A percentile compares a stretch with the other conserved stretches of the same genome.
Conservation (phyloP, 495 filamentous ascomycete genomes). For the Penicillium goetzii region DNA sequence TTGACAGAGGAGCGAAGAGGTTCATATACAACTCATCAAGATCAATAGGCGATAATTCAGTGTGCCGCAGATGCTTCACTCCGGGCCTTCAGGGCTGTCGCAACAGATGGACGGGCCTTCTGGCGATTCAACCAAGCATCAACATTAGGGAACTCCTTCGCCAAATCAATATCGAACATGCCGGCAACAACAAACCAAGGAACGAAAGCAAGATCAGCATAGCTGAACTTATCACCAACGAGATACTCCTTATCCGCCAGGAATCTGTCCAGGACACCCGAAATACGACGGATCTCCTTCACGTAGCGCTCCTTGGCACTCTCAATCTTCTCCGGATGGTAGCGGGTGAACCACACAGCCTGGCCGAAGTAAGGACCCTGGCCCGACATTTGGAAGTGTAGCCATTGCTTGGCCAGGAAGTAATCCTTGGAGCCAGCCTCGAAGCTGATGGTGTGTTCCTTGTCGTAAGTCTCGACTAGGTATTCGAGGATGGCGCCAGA, state of each 20-base stretch:
- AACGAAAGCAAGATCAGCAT: slow-evolving; percentile 63
- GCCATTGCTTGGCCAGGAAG: slow-evolving; percentile 63
- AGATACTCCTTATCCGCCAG: slow-evolving; percentile 59
- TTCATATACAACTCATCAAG: background rate
- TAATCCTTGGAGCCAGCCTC: slow-evolving; percentile 49
- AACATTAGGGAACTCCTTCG: slow-evolving; percentile 46
- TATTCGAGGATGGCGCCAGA: slow-evolving; percentile 76
- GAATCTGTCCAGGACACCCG: slow-evolving; percentile 57
- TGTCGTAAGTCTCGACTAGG: slow-evolving; percentile 73
- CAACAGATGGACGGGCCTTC: slow-evolving; percentile 42
- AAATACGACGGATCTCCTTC: slow-evolving; percentile 63
- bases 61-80: slow-evolving; percentile 23
- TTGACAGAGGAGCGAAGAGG: background rate
- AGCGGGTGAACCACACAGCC: slow-evolving; percentile 55
- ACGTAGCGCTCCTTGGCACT: slow-evolving; percentile 62
- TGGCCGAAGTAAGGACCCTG: slow-evolving; percentile 73
- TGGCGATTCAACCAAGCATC: slow-evolving; percentile 50
- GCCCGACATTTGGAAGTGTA: slow-evolving; percentile 68
- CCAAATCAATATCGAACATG: slow-evolving; percentile 31
- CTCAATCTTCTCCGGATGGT: slow-evolving; percentile 60
- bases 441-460: slow-evolving; percentile 60
- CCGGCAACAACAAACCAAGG: slow-evolving; percentile 49
- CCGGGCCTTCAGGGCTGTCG: slow-evolving; percentile 44
- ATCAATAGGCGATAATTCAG: background rate
- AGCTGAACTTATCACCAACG: slow-evolving; percentile 61